These are phyloP conservation scores for Aspergillus oerlinghausenensis DNA, from an alignment of 2,329 filamentous ascomycete species.

Conservation along the genomic window DNA sequence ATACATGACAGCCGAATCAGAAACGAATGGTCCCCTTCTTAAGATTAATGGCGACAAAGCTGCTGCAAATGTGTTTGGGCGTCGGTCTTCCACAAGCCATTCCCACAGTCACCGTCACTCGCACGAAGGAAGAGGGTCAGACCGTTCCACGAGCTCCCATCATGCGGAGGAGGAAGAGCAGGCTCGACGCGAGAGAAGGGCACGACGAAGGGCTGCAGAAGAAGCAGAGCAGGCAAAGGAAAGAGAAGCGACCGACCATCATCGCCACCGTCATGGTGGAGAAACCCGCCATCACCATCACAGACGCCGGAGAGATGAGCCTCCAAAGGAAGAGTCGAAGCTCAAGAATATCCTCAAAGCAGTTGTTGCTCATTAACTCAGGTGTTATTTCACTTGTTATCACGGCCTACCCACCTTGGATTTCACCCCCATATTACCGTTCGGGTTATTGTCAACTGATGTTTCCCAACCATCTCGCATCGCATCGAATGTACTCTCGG, in stretches of 20 bases:
- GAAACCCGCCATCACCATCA: slow-evolving; percentile 24
- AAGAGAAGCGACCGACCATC: slow-evolving; percentile 16
- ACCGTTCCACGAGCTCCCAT: slow-evolving; percentile 22
- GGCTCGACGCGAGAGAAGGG: slow-evolving; percentile 21
- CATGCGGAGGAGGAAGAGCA: slow-evolving; percentile 28
- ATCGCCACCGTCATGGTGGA: slow-evolving; percentile 20
- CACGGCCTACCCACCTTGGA: not conserved
- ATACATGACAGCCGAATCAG: slow-evolving; percentile 39
- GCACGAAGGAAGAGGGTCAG: slow-evolving; percentile 21
- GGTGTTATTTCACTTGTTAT: not conserved
- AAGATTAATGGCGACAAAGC: slow-evolving; percentile 34
- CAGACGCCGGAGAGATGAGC: slow-evolving; percentile 25
- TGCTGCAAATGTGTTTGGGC: slow-evolving; percentile 26
- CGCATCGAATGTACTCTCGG: not conserved
- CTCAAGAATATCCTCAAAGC: slow-evolving; percentile 28
- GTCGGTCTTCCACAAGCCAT: slow-evolving; percentile 28
- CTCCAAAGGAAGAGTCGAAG: slow-evolving; percentile 24
- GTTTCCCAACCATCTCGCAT: not conserved
- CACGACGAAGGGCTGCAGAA: slow-evolving; percentile 17
- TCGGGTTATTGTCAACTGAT: slow-evolving; percentile 10
- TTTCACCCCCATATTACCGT: slow-evolving; percentile 6
- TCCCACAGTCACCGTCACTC: slow-evolving; percentile 25
- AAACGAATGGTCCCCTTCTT: slow-evolving; percentile 36
- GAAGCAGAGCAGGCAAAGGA: slow-evolving; percentile 11
- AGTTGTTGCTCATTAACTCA: slow-evolving; percentile 24